Conservation (phyloP, 495 filamentous ascomycete genomes). For the Astrothelium subdiscretum region DNA sequence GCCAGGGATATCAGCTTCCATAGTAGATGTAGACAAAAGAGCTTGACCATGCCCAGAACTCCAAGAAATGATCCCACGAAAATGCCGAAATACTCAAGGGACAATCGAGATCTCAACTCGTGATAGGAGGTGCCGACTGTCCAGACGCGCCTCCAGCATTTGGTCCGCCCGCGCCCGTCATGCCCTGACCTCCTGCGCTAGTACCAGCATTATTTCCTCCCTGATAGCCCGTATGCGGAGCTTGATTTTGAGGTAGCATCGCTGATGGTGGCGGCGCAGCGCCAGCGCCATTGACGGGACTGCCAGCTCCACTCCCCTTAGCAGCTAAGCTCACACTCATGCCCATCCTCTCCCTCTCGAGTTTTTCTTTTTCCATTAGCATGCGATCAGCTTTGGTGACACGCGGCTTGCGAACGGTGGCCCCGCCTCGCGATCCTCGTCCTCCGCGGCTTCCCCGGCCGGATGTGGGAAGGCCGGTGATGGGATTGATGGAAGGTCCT, state of each 20-base stretch:
- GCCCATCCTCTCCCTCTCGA: conserved; percentile 43
- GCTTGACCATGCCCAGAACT: neutral
- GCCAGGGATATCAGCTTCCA: neutral
- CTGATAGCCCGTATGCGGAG: neutral
- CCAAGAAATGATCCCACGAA: neutral
- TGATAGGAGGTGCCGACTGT: neutral
- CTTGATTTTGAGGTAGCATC: neutral
- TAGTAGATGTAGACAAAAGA: neutral
- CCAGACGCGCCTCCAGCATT: neutral
- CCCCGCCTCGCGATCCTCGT: conserved; percentile 65
- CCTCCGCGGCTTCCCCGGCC: conserved; percentile 44
- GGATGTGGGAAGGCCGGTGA: conserved; percentile 5
- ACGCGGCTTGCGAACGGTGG: conserved; percentile 65
- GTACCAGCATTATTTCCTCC: neutral
- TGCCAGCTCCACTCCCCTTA: neutral
- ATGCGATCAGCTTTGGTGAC: conserved; percentile 63
- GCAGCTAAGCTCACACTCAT: neutral
- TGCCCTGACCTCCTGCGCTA: neutral
- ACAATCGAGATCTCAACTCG: neutral
- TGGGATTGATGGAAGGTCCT: neutral
- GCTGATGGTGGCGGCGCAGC: neutral
- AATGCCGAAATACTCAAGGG: neutral
- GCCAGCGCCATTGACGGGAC: neutral
- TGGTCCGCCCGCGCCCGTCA: neutral
- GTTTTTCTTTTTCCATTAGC: conserved; percentile 57